These are phyloP conservation scores for Diatrype stigma DNA, from an alignment of 2,329 filamentous ascomycete species.

Conservation along the genomic window DNA sequence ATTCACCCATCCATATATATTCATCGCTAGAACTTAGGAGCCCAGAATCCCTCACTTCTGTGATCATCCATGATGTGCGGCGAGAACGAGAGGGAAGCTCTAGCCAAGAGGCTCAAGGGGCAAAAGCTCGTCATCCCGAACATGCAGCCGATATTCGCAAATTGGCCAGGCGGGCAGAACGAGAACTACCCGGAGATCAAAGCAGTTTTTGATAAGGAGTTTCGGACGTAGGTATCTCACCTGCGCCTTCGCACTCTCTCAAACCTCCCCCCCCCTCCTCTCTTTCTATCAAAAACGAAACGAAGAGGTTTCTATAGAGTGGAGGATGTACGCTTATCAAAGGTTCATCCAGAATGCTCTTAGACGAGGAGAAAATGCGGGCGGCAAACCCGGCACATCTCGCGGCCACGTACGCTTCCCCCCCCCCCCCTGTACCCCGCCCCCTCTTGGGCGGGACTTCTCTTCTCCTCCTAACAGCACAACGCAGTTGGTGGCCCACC, in stretches of 20 bases:
- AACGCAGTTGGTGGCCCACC: conserved; percentile 22
- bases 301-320: too few species aligned
- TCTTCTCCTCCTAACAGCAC: too few species aligned
- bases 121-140: conserved; percentile 22
- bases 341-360: conserved; percentile 2
- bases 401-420: conserved; percentile 18
- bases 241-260: too few species aligned
- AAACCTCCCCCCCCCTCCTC: too few species aligned
- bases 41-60: background rate
- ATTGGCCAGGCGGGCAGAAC: conserved; percentile 19
- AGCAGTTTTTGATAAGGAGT: conserved; percentile 11
- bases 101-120: conserved; percentile 19
- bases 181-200: conserved; percentile 17
- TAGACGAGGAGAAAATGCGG: conserved; percentile 11
- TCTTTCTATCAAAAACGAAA: too few species aligned
- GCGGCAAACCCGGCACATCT: conserved; percentile 19
- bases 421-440: background rate
- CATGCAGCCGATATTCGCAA: conserved; percentile 18
- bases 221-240: conserved; percentile 12
- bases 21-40: too few species aligned
- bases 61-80: conserved; percentile 7
- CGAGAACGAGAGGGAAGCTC: conserved; percentile 13
- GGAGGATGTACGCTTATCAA: too few species aligned
- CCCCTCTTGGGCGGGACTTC: background rate
- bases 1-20: too few species aligned